These are phyloP conservation scores for Kwoniella botswanensis DNA, from an alignment of 768 basidiomycete species.

Conservation along the genomic window DNA sequence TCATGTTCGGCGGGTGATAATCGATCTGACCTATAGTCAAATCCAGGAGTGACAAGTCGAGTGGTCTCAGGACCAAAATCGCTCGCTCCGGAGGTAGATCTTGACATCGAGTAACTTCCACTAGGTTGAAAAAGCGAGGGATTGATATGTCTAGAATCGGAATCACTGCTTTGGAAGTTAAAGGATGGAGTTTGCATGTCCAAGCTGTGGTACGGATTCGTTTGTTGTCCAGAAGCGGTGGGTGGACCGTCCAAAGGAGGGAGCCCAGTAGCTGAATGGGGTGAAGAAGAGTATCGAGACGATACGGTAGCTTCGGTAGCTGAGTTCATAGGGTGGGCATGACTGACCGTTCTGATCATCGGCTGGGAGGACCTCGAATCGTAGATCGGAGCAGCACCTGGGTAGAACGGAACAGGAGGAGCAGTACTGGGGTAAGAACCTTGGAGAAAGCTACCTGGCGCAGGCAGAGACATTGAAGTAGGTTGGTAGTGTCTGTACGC, in stretches of 20 bases:
- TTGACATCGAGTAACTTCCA: slow-evolving; percentile 43
- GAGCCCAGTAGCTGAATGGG: slow-evolving; percentile 29
- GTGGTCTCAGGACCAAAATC: slow-evolving; percentile 28
- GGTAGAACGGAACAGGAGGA: slow-evolving; percentile 37
- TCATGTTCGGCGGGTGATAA: slow-evolving; percentile 38
- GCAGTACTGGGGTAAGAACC: slow-evolving; percentile 29
- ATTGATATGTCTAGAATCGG: slow-evolving; percentile 34
- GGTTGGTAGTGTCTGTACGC: slow-evolving; percentile 23
- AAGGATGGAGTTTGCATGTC: slow-evolving; percentile 17
- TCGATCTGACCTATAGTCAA: slow-evolving; percentile 36
- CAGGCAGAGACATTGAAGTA: slow-evolving; percentile 21
- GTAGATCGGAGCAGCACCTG: slow-evolving; percentile 31
- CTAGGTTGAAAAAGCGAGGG: slow-evolving; percentile 41
- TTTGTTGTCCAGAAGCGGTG: slow-evolving; percentile 27
- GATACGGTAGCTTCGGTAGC: slow-evolving; percentile 46
- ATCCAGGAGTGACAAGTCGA: slow-evolving; percentile 46
- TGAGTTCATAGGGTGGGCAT: slow-evolving; percentile 50
- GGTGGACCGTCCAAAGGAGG: slow-evolving; percentile 29
- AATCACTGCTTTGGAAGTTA: slow-evolving; percentile 10
- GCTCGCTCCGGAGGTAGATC: slow-evolving; percentile 49
- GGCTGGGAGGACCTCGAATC: slow-evolving; percentile 33
- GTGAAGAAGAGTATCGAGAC: slow-evolving; percentile 50
- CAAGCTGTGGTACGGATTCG: neutral
- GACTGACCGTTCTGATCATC: slow-evolving; percentile 49
- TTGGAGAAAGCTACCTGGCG: slow-evolving; percentile 17